Base-by-base conservation (phyloP, 129 eudicot species). In the Artemisia annua region DNA sequence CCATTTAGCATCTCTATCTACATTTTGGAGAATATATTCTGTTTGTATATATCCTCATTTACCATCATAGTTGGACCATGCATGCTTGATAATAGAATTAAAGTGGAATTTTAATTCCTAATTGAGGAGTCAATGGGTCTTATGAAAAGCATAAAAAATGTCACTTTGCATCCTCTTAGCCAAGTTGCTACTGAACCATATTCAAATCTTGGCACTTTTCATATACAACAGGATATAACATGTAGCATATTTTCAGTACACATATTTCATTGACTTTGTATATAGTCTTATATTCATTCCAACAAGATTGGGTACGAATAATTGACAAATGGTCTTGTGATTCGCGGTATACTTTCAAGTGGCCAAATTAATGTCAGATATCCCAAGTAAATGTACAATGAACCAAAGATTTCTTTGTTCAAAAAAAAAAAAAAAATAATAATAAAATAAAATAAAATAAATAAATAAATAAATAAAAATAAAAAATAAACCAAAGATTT, bases 1-100 rank as follows among this genome's bases (percentile, higher is more conserved):
- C 54, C 46, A 65, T 14, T 53, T 56, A 12, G 10, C 22, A 54
- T 67, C 68, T 51, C 52, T 52, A 51, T 39, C 48, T 44, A 30
- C 22, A n/a, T 20, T 56, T 18, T 26, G 3, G 18, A 63, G 77
- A 63, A 78, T 70, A 63, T 70, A 70, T 78, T 70, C 72, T 53
- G 39, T 52, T 4, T 63, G 11, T 76, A 8, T 30, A 5, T 24
- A 49, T 48, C 59, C 18, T 22, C 71, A 63, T 63, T 17, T 73
- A n/a, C 43, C 12, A 46, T 50, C 68, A 16, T 54, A 20, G 43
- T 43, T 65, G 66, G 74, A 75, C 80, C 80, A 69, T 68, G 55
- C 80, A 69, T 68, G 55, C 44, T 49, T 73, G 24, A 74, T 74
- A 32, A 55, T 55, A 18, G 73, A 65, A 64, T 49, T 20, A 66